Evolutionary conservation across 768 basidiomycete genomes (phyloP), one percentile per base, ranked within the genome.

Genomic region (Cantharellus cinnabarinus): DNA sequence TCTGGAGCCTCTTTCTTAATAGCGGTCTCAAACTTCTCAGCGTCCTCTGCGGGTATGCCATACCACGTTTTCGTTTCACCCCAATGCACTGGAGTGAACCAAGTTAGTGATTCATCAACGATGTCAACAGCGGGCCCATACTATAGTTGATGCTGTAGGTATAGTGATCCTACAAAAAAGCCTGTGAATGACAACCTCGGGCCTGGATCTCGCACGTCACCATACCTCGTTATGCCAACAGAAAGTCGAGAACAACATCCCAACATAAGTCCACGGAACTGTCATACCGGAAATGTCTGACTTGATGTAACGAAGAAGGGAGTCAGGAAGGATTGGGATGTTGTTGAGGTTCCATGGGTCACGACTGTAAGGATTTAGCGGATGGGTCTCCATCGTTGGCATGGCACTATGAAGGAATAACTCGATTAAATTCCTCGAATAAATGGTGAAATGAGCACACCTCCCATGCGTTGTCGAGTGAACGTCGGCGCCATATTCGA

Each of bases 61-160:
- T 99, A 99, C 95, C 95, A 99, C 0, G 94, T 99, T 75, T 99
- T 99, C 41, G 94, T 94, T 68, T 95, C 94, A 38, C 95, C 95
- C 89, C 90, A 97, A 68, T 97, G 91, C 85, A 94, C 90, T 93
- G 38, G 14, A 57, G 5, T 15, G 34, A 40, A 14, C 5, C 39
- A 40, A 10, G 14, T 35, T 14, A 7, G 5, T 14, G 34, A 5
- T 15, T 41, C 35, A 57, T 37, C 48, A 50, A 20, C n/a, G 53
- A 42, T 37, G 37, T 37, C 63, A 50, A 60, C 54, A 37, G 50
- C 63, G 41, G 57, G 29, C 61, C 39, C 88, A 68, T 70, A 90
- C 89, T 88, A 71, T 81, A 93, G 69, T 93, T 90, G 67, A 97
- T 80, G 69, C 88, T 91, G 69, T 91, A 95, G 5, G 94, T 97